phyloP scores from a whole-genome alignment of 1,284 basidiomycete species.

The Polyporus tsugae region DNA sequence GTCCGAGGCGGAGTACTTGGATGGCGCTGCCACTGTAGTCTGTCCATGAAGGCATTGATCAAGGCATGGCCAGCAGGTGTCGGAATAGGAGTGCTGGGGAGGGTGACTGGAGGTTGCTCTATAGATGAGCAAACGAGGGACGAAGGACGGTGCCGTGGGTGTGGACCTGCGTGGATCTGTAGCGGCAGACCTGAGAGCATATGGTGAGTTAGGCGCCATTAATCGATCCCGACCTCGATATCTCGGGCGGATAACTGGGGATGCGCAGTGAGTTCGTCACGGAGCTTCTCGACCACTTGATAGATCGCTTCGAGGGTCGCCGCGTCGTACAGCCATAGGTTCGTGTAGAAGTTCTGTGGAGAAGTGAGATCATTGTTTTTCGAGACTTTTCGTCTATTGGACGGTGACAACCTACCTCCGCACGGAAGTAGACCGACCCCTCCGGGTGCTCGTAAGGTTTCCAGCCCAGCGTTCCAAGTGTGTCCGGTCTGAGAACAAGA shows the following conservation, averaged over 20 bases:
- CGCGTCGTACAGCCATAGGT: neutral
- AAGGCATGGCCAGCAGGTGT: too few relatives aligned
- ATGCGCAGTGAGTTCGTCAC: neutral
- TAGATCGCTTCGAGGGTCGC: neutral
- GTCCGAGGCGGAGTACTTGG: too few relatives aligned
- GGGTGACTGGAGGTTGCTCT: too few relatives aligned
- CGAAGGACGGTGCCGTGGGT: too few relatives aligned
- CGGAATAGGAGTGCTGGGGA: too few relatives aligned
- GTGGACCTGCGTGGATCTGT: too few relatives aligned
- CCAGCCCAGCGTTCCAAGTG: neutral
- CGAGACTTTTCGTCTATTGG: too few relatives aligned
- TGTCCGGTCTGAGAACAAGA: neutral
- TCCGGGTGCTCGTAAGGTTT: neutral
- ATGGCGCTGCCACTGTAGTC: too few relatives aligned
- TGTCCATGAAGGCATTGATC: too few relatives aligned
- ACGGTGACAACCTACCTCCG: neutral
- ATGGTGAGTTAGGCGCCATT: too few relatives aligned
- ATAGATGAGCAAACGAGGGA: too few relatives aligned
- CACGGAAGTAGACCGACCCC: constrained; percentile 1
- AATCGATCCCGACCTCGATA: neutral
- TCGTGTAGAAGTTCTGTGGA: constrained; percentile 11
- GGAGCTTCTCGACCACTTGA: neutral
- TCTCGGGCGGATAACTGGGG: neutral
- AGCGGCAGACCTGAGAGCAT: too few relatives aligned
- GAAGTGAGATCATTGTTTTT: neutral